Evolutionary conservation across 768 basidiomycete species (phyloP), one percentile per base, ranked within the genome.

Genomic region (Leccinellum rugosiceps): DNA sequence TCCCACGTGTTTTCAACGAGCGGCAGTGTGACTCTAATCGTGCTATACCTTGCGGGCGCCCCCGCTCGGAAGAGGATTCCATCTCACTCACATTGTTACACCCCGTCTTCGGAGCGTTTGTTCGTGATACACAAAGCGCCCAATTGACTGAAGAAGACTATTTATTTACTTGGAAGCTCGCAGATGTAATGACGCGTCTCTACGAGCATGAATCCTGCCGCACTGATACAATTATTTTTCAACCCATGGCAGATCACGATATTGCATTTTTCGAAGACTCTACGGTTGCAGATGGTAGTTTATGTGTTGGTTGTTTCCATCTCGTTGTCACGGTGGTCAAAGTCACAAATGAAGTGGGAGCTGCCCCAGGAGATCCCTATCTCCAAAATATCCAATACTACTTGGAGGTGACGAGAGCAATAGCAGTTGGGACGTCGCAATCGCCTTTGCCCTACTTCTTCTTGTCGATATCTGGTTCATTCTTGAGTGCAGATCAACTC

Each of bases 401-500:
- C 52, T 45, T 65, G 7, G 63, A 65, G 55, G 53, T 53, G 8
- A 65, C 63, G n/a, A 58, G 56, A 48, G 31, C 10, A 1, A 15
- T 38, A 6, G 63, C 63, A 14, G 35, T 23, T 10, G 13, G 31
- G 46, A 31, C 59, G 31, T 21, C 43, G 8, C 26, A 50, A 14
- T 67, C 72, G 10, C 14, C 57, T 54, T 47, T 72, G 6, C 72
- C 70, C n/a, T 74, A 67, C 44, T 53, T 72, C 15, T 52, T 73
- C 21, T 45, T 71, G 8, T 47, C 52, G 21, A 44, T 68, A 35
- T 65, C 59, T 17, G 69, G 72, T 72, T 17, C 3, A 66, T 56
- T 15, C 17, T 11, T 21, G 19, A 53, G 46, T 28, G 26, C 9
- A 13, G 8, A 26, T 14, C 9, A 28, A 44, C 6, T 23, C 19